Conservation (phyloP, 768 basidiomycete species). For the Baorangia bicolor region DNA sequence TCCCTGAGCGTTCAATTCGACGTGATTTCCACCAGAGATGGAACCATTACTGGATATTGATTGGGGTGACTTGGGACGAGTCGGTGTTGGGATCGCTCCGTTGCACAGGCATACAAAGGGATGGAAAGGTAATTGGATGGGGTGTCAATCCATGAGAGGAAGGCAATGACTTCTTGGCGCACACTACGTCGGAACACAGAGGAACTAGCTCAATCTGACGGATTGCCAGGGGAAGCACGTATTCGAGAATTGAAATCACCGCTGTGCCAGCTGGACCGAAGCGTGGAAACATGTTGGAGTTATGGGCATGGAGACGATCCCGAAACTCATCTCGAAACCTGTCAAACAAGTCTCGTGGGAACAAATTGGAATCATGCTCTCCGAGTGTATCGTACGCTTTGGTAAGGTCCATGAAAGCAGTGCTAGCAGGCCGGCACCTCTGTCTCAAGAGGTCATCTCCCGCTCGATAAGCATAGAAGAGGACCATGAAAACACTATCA, state of each 20-base stretch:
- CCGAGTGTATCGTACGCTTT: neutral
- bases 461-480: slow-evolving; percentile 3
- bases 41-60: too few relatives aligned
- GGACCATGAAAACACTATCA: slow-evolving; percentile 6
- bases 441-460: neutral
- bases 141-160: too few relatives aligned
- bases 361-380: neutral
- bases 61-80: too few relatives aligned
- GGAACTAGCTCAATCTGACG: too few relatives aligned
- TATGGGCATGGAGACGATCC: neutral
- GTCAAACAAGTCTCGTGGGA: neutral
- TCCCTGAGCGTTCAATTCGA: too few relatives aligned
- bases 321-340: neutral
- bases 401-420: neutral
- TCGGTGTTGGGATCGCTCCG: too few relatives aligned
- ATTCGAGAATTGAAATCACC: neutral
- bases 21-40: too few relatives aligned
- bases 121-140: too few relatives aligned
- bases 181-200: too few relatives aligned
- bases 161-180: too few relatives aligned
- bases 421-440: neutral
- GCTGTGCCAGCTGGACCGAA: neutral
- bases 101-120: too few relatives aligned
- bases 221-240: neutral
- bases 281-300: neutral